A percentile compares a stretch with the other conserved stretches of the same genome.
These are phyloP conservation scores for Glebionis coronaria DNA, from an alignment of 129 eudicot species.

Conservation along the genomic window DNA sequence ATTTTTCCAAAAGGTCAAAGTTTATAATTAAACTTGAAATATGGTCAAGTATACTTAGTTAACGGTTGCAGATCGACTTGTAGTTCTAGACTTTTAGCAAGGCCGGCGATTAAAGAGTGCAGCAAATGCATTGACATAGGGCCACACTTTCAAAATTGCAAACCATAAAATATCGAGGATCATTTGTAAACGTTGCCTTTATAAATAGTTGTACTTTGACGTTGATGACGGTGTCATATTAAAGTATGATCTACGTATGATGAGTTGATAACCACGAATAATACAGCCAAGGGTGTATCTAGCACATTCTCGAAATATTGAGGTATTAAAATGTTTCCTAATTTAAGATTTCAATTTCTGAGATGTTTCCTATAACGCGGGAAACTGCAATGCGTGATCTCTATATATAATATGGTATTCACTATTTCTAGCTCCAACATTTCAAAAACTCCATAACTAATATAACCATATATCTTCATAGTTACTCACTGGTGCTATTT, in stretches of 20 bases:
- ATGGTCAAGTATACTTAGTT: no score
- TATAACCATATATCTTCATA: no score
- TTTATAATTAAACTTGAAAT: no score
- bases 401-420: neutral
- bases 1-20: no score
- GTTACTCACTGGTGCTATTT: neutral
- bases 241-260: neutral
- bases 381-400: neutral
- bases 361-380: constrained; percentile 30
- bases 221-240: constrained; percentile 8
- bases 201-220: constrained; percentile 12
- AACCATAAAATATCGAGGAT: neutral
- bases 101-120: no score
- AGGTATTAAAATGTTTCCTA: neutral
- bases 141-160: neutral
- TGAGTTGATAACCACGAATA: constrained; percentile 3
- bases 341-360: neutral
- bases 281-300: neutral
- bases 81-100: no score
- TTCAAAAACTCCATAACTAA: neutral
- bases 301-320: neutral
- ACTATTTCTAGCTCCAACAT: neutral
- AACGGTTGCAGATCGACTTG: no score
- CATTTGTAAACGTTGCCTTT: neutral
- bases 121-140: no score